Base-by-base conservation (phyloP, 2,329 filamentous ascomycete species). In the Moelleriella libera region DNA sequence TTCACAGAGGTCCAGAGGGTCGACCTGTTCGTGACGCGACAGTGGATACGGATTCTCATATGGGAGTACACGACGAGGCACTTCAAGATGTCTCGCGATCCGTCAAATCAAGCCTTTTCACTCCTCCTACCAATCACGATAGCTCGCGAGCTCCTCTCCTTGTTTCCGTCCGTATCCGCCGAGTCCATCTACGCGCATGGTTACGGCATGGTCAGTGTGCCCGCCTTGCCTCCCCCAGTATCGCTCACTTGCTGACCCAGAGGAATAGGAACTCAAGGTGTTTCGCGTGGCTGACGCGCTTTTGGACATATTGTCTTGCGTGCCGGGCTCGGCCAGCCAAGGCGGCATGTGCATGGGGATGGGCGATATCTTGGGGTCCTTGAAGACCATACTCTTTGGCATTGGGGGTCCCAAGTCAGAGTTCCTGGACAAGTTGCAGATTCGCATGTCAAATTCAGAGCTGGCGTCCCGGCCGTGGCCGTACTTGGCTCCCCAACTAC, bases 11-110 rank as follows among this genome's bases (percentile, higher is more conserved):
- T 54, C 1, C 57, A 60, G 44, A 44, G 52, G 5, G 57, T 60
- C 0, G 57, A 59, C 12, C 29, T 59, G 5, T 58, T 57, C 40
- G 57, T 60, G 3, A 58, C 58, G 3, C 52, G 56, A 2, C 56
- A 60, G 44, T 60, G 58, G 58, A 55, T 60, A 28, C 52, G 54
- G 5, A 50, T 60, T 0, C 52, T 60, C 2, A 34, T 57, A 1
- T 60, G 58, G 58, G 56, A 60, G 45, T 59, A 59, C 12, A 60
- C 57, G 0, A 49, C 54, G 3, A 48, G 56, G 1, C 57, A 58
- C 47, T 59, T 57, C 47, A 48, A 49, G 11, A 55, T 60, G 55
- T 58, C 57, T 0, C 52, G 55, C 30, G 49, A 55, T 30, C 51
- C 55, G 9, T 52, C 56, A 1, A 49, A 55, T 11, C 50, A 57